phyloP scores from a whole-genome alignment of 148 eudicot species.

The Chenopodium formosanum region DNA sequence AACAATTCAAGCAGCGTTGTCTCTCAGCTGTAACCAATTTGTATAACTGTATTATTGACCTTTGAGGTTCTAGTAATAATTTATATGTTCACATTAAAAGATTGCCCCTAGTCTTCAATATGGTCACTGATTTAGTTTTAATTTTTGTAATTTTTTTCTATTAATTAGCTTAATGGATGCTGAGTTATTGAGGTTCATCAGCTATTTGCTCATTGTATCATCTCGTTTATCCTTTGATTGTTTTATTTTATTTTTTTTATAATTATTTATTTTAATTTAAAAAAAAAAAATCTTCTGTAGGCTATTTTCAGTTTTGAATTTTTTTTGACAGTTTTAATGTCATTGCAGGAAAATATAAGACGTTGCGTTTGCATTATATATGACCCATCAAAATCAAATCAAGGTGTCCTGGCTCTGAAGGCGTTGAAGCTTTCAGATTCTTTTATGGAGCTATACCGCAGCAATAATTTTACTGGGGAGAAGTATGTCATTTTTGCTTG shows the following conservation, averaged over 20 bases:
- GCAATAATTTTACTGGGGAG: slow-evolving; percentile 83
- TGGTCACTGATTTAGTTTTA: neutral
- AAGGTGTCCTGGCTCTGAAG: slow-evolving; percentile 88
- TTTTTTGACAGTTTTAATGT: neutral
- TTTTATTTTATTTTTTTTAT: too few relatives aligned
- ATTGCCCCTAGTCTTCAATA: neutral
- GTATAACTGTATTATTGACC: neutral
- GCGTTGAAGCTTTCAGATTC: slow-evolving; percentile 94
- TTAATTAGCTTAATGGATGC: neutral
- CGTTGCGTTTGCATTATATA: slow-evolving; percentile 96
- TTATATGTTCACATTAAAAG: neutral
- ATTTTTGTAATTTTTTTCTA: too few relatives aligned
- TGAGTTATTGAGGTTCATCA: neutral
- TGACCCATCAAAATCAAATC: slow-evolving; percentile 94
- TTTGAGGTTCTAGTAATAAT: neutral
- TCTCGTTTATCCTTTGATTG: neutral
- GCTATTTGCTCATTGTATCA: neutral
- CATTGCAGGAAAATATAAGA: slow-evolving; percentile 83
- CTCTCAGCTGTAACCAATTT: neutral
- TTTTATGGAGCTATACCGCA: slow-evolving; percentile 91
- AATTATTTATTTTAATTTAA: too few relatives aligned
- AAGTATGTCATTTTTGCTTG: slow-evolving; percentile 51
- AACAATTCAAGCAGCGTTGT: neutral
- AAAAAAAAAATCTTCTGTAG: neutral
- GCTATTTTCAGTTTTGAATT: neutral